phyloP scores from a whole-genome alignment of 1,139 yeast genomes.

The Pneumocystis wakefieldiae region DNA sequence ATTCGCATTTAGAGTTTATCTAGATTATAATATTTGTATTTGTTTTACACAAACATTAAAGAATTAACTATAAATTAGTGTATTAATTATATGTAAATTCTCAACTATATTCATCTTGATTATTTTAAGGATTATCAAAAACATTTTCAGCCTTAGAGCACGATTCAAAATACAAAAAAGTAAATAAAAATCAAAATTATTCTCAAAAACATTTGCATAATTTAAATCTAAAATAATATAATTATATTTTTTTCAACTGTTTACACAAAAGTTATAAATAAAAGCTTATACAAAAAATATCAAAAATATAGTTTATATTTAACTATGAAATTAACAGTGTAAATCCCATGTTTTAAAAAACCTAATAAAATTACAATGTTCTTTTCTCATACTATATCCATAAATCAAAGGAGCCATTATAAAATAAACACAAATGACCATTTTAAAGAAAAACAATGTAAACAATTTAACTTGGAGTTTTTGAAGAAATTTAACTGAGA shows the following conservation, averaged over 20 bases:
- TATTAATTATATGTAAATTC: too few relatives aligned
- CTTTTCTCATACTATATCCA: slow-evolving; percentile 69
- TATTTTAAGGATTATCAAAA: too few relatives aligned
- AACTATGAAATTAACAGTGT: slow-evolving; percentile 34
- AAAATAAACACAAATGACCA: slow-evolving; percentile 42
- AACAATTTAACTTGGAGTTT: slow-evolving; percentile 34
- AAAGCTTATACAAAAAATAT: neutral
- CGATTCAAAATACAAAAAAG: too few relatives aligned
- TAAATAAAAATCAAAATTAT: too few relatives aligned
- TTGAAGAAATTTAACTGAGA: slow-evolving; percentile 28
- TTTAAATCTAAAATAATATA: neutral
- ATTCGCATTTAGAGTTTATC: too few relatives aligned
- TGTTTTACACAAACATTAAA: too few relatives aligned
- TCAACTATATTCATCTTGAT: too few relatives aligned
- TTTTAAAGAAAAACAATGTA: slow-evolving; percentile 33
- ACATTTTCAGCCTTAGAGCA: too few relatives aligned
- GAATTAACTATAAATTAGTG: too few relatives aligned
- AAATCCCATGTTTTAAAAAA: slow-evolving; percentile 67
- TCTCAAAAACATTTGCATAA: neutral
- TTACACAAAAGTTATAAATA: too few relatives aligned
- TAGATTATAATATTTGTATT: too few relatives aligned
- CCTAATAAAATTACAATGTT: slow-evolving; percentile 47
- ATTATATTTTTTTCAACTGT: neutral
- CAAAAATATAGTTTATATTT: neutral
- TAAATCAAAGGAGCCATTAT: slow-evolving; percentile 62